These are phyloP conservation scores for Capsicum chinense DNA, from an alignment of 257 asterid species.

Conservation along the genomic window DNA sequence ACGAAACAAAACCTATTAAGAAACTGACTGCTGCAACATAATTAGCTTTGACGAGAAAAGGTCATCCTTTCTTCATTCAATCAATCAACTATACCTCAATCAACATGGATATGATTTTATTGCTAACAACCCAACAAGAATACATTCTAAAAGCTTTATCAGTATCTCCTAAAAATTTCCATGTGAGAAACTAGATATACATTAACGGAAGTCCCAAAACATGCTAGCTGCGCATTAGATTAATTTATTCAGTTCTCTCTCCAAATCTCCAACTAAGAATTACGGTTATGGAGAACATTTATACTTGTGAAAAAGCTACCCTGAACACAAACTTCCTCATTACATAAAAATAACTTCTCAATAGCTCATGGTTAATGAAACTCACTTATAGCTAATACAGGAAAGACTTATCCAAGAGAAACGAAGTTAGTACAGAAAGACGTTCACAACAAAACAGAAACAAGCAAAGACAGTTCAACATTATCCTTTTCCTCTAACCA, in stretches of 20 bases:
- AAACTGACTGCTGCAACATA: background rate
- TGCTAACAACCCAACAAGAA: background rate
- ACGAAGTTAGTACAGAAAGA: background rate
- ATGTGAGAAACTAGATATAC: background rate
- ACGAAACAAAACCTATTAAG: constrained; percentile 30
- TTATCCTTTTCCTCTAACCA: constrained; percentile 16
- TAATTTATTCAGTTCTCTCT: constrained; percentile 9
- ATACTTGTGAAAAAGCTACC: background rate
- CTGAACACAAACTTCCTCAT: background rate
- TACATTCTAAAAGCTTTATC: background rate
- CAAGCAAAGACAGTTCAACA: background rate
- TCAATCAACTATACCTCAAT: background rate
- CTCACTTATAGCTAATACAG: background rate
- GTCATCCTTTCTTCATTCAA: background rate
- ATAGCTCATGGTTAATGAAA: background rate
- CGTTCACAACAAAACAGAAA: background rate
- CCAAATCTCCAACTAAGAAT: constrained; percentile 20
- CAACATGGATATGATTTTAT: background rate
- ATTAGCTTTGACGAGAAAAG: constrained; percentile 20
- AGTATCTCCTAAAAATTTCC: background rate
- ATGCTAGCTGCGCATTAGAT: background rate
- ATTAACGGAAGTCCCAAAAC: background rate
- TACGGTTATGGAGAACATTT: background rate
- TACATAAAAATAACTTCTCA: constrained; percentile 8
- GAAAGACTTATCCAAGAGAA: background rate